Conservation (phyloP, 768 basidiomycete species). For the Baorangia bicolor region DNA sequence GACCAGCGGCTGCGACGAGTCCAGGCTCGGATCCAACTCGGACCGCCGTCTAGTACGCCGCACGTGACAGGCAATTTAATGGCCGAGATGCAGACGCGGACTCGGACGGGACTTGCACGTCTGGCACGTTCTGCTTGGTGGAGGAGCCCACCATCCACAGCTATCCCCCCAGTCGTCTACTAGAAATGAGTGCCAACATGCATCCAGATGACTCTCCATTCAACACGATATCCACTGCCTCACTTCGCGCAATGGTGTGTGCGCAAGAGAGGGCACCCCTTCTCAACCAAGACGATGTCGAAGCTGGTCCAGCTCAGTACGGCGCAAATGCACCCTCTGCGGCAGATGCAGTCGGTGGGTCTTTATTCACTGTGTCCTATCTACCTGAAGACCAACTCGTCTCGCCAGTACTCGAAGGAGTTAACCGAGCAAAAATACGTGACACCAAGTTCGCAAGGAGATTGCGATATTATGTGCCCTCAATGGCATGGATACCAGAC, state of each 20-base stretch:
- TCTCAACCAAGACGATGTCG: constrained; percentile 25
- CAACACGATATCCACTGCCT: constrained; percentile 28
- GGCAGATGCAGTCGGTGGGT: constrained; percentile 19
- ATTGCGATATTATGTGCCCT: constrained; percentile 75
- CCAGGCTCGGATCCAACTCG: too few species aligned
- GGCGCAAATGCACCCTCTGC: constrained; percentile 12
- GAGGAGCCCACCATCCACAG: background rate
- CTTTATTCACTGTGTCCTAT: background rate
- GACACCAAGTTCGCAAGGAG: constrained; percentile 43
- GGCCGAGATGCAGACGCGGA: too few species aligned
- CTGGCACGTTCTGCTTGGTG: too few species aligned
- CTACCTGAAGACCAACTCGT: background rate
- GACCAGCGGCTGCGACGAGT: too few species aligned
- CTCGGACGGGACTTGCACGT: too few species aligned
- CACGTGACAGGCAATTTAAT: constrained; percentile 9
- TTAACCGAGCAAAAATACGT: constrained; percentile 16
- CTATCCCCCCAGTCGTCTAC: background rate
- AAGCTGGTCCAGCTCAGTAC: constrained; percentile 25
- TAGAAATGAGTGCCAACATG: constrained; percentile 13
- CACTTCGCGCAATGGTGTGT: constrained; percentile 24
- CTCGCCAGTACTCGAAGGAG: constrained; percentile 8
- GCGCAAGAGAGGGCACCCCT: constrained; percentile 25
- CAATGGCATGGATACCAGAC: constrained; percentile 74
- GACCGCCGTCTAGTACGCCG: background rate
- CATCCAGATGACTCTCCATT: constrained; percentile 9